Base-by-base conservation (phyloP, 352 stramenopile genomes). In the Globisporangium nodosum region DNA sequence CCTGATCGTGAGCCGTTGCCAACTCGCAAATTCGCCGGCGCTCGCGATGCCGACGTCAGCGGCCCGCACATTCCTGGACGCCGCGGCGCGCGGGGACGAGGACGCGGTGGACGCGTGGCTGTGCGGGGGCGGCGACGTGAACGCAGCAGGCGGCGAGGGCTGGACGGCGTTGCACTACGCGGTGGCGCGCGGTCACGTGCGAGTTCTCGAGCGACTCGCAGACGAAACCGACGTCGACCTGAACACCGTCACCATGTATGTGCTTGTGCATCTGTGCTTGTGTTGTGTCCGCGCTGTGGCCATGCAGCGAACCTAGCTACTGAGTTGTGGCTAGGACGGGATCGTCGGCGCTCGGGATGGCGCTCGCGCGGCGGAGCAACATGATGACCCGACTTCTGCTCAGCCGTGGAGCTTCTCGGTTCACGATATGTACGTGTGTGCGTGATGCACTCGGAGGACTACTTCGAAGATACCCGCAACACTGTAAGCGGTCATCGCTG, bases 141-240 rank as follows among this genome's bases (percentile, higher is more conserved):
- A 92, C 54, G 70, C 62, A 12, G 73, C 61, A 42, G 63, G 74
- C 20, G 82, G 81, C 3, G 79, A 92, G 48, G 65, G 71, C 11
- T 92, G 82, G 82, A 88, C 73, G 27, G 82, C 82, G 51, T 67
- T 94, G 60, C 71, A 87, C 51, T 84, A 82, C 48, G 82, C 85
- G 1, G 76, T 87, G 9, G 68, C 73, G n/a, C 55, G 73, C 21
- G 72, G 74, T 52, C 77, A 85, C 3, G 7, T 88, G 43, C 24
- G 16, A 18, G 61, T 88, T 15, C 64, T 79, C 9, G 57, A 66
- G 35, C 67, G 73, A 1, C 70, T 94, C 42, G 39, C 90, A 24
- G 15, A 52, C 16, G 58, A 75, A 5, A 51, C 58, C 11, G 43
- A 20, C 21, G 49, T 85, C 24, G 70, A 92, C 52, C 47, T 90